phyloP scores from a whole-genome alignment of 2,329 filamentous ascomycete genomes.

The Ceratocystiopsis minuta region DNA sequence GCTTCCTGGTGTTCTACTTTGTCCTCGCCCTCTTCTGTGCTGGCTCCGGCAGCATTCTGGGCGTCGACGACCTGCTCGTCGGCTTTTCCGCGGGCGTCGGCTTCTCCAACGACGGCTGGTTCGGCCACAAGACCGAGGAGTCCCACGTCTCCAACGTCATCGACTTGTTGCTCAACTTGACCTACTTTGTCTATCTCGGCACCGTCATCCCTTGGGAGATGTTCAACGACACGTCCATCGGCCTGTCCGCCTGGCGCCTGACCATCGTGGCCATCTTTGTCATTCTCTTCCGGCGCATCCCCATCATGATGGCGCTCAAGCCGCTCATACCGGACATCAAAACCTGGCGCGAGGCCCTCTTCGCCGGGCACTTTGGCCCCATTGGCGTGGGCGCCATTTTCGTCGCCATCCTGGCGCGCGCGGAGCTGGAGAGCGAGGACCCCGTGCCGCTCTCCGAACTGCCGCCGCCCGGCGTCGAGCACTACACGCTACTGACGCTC shows the following conservation, averaged over 20 bases:
- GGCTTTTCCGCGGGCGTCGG: slow-evolving; percentile 94
- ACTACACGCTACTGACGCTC: slow-evolving; percentile 57
- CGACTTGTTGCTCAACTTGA: slow-evolving; percentile 86
- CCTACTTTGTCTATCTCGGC: slow-evolving; percentile 95
- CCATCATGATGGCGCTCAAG: slow-evolving; percentile 81
- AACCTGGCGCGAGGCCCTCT: slow-evolving; percentile 92
- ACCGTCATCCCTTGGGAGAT: slow-evolving; percentile 93
- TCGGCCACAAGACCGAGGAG: slow-evolving; percentile 93
- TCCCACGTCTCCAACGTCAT: slow-evolving; percentile 99
- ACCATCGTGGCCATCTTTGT: slow-evolving; percentile 90
- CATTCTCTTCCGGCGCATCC: slow-evolving; percentile 87
- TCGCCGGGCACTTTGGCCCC: slow-evolving; percentile 92
- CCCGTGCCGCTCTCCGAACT: slow-evolving; percentile 55
- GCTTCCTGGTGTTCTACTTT: slow-evolving; percentile 97
- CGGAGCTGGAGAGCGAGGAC: slow-evolving; percentile 64
- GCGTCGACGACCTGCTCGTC: slow-evolving; percentile 83
- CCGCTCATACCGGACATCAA: slow-evolving; percentile 92
- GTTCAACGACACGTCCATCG: slow-evolving; percentile 59
- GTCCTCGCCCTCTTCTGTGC: slow-evolving; percentile 90
- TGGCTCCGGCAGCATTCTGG: slow-evolving; percentile 77
- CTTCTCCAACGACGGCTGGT: slow-evolving; percentile 99
- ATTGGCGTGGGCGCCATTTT: slow-evolving; percentile 97
- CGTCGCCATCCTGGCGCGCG: slow-evolving; percentile 76
- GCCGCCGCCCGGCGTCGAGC: slow-evolving; percentile 33
- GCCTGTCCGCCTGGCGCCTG: slow-evolving; percentile 71